Evolutionary conservation across 2,329 filamentous ascomycete species (phyloP).

Genomic region (Scolecobasidium constrictum): DNA sequence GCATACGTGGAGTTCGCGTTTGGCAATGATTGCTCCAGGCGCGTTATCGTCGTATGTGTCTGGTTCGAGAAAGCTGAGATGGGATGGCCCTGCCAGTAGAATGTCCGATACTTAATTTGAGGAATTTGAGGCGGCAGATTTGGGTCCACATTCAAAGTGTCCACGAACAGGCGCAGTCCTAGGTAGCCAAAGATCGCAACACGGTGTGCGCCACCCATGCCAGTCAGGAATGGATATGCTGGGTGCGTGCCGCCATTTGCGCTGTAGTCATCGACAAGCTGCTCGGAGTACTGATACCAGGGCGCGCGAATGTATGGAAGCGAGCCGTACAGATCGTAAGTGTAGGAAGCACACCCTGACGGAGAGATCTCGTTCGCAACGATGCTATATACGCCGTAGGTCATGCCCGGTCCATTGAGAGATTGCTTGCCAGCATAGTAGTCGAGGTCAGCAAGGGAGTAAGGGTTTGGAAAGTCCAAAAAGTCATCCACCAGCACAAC

Average conservation of each 20-base stretch:
- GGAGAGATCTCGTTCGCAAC: conserved; percentile 54
- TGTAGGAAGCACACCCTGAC: conserved; percentile 58
- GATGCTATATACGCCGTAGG: conserved; percentile 58
- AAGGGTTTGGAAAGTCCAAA: conserved; percentile 47
- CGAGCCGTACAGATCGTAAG: conserved; percentile 53
- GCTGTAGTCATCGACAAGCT: conserved; percentile 49
- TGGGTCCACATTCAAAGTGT: conserved; percentile 52
- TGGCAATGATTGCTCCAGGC: conserved; percentile 36
- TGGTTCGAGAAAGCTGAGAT: conserved; percentile 50
- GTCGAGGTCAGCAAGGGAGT: conserved; percentile 48
- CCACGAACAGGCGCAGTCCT: conserved; percentile 49
- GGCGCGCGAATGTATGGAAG: conserved; percentile 55
- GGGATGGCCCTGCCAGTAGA: conserved; percentile 57
- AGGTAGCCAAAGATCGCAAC: conserved; percentile 58
- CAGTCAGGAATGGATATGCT: conserved; percentile 61
- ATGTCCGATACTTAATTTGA: conserved; percentile 47
- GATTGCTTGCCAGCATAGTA: conserved; percentile 63
- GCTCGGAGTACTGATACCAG: conserved; percentile 62
- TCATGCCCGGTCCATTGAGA: conserved; percentile 60
- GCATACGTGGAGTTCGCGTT: conserved; percentile 46
- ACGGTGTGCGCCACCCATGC: conserved; percentile 58
- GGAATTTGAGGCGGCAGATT: conserved; percentile 55
- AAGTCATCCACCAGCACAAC: conserved; percentile 57
- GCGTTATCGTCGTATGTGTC: conserved; percentile 52
- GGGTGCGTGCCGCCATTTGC: conserved; percentile 57